Percentiles rank a stretch among this genome's conserved stretches.
phyloP scores from a whole-genome alignment of 805 yeast genomes.

The Yarrowia sp. region DNA sequence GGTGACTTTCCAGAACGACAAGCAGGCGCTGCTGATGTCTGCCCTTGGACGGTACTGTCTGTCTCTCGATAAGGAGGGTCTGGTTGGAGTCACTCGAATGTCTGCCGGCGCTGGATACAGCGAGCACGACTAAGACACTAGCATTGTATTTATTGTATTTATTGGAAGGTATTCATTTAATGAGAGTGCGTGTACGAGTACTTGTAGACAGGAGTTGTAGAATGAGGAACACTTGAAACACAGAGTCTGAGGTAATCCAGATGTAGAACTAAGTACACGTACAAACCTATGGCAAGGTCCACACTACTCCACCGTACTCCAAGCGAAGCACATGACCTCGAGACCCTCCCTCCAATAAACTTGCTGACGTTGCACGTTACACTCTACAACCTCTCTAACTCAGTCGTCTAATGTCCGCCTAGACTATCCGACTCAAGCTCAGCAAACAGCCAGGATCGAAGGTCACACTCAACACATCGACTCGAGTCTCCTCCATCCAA shows the following conservation, averaged over 20 bases:
- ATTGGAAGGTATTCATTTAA: conserved; percentile 6
- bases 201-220: neutral
- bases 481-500: too few species aligned
- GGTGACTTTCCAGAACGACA: conserved; percentile 32
- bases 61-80: conserved; percentile 30
- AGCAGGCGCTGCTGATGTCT: conserved; percentile 31
- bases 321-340: too few species aligned
- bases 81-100: conserved; percentile 22
- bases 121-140: conserved; percentile 8
- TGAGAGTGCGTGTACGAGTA: neutral
- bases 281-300: too few species aligned
- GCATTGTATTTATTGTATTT: conserved; percentile 32
- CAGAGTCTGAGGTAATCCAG: too few species aligned
- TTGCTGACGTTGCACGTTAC: conserved; percentile 7
- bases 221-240: too few species aligned
- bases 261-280: too few species aligned
- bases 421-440: neutral
- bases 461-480: neutral
- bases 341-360: neutral
- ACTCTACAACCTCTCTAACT: neutral
- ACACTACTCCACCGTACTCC: too few species aligned
- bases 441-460: neutral
- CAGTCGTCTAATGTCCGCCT: neutral
- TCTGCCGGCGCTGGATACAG: conserved; percentile 36
- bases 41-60: conserved; percentile 24